Conservation (phyloP, 192 early-diverging fungal species). For the Chytriomyces sp. region DNA sequence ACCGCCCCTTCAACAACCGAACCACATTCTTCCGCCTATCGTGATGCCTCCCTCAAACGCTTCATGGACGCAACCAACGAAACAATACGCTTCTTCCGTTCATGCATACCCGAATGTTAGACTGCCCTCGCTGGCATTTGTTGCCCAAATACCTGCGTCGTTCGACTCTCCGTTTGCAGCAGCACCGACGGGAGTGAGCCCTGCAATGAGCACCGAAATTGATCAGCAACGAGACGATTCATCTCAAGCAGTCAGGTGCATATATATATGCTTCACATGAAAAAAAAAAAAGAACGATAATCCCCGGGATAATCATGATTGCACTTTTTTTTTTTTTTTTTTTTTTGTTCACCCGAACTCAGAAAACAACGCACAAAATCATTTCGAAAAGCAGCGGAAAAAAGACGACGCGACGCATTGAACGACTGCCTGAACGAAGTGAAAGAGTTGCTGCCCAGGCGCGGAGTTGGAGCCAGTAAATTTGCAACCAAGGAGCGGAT, state of each 20-base stretch:
- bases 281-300: neutral
- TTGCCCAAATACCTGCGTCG: neutral
- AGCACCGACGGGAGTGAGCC: neutral
- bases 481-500: conserved; percentile 11
- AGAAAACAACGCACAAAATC: neutral
- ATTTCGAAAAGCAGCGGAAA: conserved; percentile 22
- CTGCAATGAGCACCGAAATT: neutral
- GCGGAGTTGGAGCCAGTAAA: neutral
- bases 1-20: too few relatives aligned
- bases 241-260: neutral
- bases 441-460: neutral
- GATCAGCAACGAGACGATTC: neutral
- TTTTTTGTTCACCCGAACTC: neutral
- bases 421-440: conserved; percentile 6
- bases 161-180: neutral
- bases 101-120: too few relatives aligned
- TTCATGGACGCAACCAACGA: too few relatives aligned
- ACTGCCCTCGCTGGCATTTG: neutral
- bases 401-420: conserved; percentile 8
- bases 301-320: neutral
- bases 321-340: neutral
- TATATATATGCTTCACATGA: neutral
- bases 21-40: too few relatives aligned
- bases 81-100: too few relatives aligned
- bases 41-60: too few relatives aligned